Evolutionary conservation across 2,329 filamentous ascomycete genomes (phyloP).

Genomic region (Colletotrichum camelliae): DNA sequence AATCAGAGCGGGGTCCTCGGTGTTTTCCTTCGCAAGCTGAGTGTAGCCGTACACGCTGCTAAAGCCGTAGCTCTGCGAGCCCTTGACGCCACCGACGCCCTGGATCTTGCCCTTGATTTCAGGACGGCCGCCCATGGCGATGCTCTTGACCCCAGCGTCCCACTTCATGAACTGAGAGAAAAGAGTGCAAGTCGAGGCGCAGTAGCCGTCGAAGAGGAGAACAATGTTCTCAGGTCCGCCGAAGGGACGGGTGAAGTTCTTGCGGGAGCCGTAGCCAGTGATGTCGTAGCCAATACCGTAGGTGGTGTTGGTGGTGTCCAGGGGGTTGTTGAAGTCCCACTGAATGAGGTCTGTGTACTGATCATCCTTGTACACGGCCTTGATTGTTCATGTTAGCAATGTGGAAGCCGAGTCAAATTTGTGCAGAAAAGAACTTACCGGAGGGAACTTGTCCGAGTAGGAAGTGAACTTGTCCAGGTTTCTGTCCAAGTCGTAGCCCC

Average conservation of each 20-base stretch:
- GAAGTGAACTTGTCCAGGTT: slow-evolving; percentile 55
- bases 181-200: slow-evolving; percentile 61
- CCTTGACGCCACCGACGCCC: slow-evolving; percentile 42
- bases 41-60: slow-evolving; percentile 31
- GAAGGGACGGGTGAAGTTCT: slow-evolving; percentile 58
- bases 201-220: slow-evolving; percentile 62
- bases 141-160: not conserved
- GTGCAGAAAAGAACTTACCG: slow-evolving; percentile 31
- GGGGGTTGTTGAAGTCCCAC: slow-evolving; percentile 52
- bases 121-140: slow-evolving; percentile 1
- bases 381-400: slow-evolving; percentile 40
- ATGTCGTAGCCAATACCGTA: slow-evolving; percentile 50
- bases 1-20: slow-evolving; percentile 29
- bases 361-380: slow-evolving; percentile 6
- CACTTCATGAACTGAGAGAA: slow-evolving; percentile 1
- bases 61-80: slow-evolving; percentile 43
- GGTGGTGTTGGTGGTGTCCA: slow-evolving; percentile 43
- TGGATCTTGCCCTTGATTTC: slow-evolving; percentile 51
- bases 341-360: slow-evolving; percentile 56
- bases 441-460: slow-evolving; percentile 47
- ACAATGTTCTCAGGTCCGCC: slow-evolving; percentile 59
- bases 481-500: slow-evolving; percentile 53
- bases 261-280: slow-evolving; percentile 52
- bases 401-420: not conserved
- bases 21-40: slow-evolving; percentile 26